Base-by-base conservation (phyloP, 2,329 filamentous ascomycete genomes). In the Aspergillus vadensis region DNA sequence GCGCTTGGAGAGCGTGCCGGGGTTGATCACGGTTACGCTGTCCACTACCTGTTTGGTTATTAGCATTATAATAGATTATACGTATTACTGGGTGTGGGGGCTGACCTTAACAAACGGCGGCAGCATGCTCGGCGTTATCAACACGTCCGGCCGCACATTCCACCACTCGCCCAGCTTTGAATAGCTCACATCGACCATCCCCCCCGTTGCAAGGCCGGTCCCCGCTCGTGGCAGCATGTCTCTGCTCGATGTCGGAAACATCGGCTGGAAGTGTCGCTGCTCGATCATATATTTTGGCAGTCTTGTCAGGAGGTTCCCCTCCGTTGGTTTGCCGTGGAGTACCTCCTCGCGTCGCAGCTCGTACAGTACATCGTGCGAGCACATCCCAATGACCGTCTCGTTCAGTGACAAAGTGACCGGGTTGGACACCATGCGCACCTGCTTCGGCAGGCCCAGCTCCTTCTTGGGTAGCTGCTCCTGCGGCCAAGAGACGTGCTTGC, bases 141-240 rank as follows among this genome's bases (percentile, higher is more conserved):
- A 77, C 39, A 98, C 83, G 76, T 99, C 95, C 0, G 93, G 95
- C 55, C 88, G 82, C 2, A 92, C 90, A 64, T 90, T 91, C 70
- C 95, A 84, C 87, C 96, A 96, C 77, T 98, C 95, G 17, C 91
- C 92, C 17, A 98, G 79, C 78, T 95, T 94, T 67, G 96, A 74
- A 76, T 95, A 97, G 64, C 88, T 88, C 19, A 91, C 79, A 75
- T 99, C 95, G 55, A 98, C 74, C 81, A 89, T 88, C 0, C 91
- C 87, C 0, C 93, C 93, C 0, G 90, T 88, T 4, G 86, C 86
- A 39, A 85, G 69, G 0, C 84, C 85, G 60, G 84, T 85, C 0
- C 87, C 87, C 1, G 86, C 86, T 72, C 85, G 89, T 30, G 88
- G 87, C 58, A 91, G 78, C 65, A 80, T 86, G 59, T 86, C 82